Evolutionary conservation across 805 yeast species (phyloP).

Genomic region (Novakomyces olei): DNA sequence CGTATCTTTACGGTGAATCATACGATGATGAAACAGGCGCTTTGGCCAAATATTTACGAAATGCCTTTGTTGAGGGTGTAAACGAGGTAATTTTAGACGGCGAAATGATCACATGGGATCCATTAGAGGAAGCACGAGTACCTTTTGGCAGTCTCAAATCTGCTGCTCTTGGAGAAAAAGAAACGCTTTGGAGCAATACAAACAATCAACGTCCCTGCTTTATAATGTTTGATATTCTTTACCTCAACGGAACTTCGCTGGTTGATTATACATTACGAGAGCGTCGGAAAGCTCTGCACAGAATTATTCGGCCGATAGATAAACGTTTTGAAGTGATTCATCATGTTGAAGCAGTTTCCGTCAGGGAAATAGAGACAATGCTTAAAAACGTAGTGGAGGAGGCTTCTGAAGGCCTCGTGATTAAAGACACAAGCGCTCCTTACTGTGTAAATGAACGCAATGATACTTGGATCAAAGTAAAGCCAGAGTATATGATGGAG

Average conservation of each 20-base stretch:
- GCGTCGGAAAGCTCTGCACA: conserved; percentile 31
- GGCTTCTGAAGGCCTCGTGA: conserved; percentile 59
- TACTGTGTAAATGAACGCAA: conserved; percentile 42
- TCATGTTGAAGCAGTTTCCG: conserved; percentile 21
- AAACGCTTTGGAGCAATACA: background rate
- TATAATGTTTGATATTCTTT: conserved; percentile 49
- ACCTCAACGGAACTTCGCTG: conserved; percentile 43
- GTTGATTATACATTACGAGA: conserved; percentile 30
- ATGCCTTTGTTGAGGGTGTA: conserved; percentile 1
- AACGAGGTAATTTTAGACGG: conserved; percentile 49
- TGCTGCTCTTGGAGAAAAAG: conserved; percentile 34
- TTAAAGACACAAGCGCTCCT: conserved; percentile 35
- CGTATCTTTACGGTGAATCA: conserved; percentile 42
- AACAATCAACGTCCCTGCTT: conserved; percentile 26
- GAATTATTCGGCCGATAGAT: conserved; percentile 16
- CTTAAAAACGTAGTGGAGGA: conserved; percentile 11
- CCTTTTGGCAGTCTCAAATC: conserved; percentile 69
- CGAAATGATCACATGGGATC: conserved; percentile 81
- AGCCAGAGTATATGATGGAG: conserved; percentile 72
- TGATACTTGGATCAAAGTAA: conserved; percentile 64
- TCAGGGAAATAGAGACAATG: conserved; percentile 32
- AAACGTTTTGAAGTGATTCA: conserved; percentile 7
- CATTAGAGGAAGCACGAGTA: conserved; percentile 24
- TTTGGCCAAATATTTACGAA: conserved; percentile 2
- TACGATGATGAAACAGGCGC: conserved; percentile 11